phyloP scores from a whole-genome alignment of 345 rosid genomes.

The Eutrema heterophyllum region DNA sequence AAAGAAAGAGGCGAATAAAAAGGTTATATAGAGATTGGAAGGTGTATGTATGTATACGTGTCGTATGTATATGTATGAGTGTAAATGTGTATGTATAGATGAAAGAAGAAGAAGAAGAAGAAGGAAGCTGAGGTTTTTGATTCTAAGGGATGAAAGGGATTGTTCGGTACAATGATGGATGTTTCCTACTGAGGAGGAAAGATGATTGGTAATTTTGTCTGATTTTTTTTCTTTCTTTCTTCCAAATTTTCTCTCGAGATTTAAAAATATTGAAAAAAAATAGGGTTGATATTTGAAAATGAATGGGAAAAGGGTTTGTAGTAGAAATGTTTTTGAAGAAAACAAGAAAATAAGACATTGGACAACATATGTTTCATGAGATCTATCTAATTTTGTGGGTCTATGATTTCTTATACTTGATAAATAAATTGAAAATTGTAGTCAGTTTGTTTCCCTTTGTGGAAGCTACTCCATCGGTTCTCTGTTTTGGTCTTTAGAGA shows the following conservation, averaged over 20 bases:
- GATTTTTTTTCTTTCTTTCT: neutral
- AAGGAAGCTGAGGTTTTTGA: constrained; percentile 11
- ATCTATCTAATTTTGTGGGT: constrained; percentile 1
- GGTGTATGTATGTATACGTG: neutral
- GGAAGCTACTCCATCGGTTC: constrained; percentile 17
- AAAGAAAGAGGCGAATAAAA: constrained; percentile 9
- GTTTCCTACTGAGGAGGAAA: constrained; percentile 88
- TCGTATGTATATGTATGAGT: neutral
- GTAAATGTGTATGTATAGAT: neutral
- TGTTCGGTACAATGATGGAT: constrained; percentile 95
- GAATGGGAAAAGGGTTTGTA: neutral
- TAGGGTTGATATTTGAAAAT: neutral
- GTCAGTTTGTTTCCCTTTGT: constrained; percentile 3
- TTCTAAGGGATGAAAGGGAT: constrained; percentile 47
- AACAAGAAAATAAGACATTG: neutral
- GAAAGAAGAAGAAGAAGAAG: constrained; percentile 34
- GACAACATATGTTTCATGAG: constrained; percentile 15
- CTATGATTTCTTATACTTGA: neutral
- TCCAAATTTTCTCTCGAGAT: neutral
- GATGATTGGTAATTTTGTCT: constrained; percentile 66
- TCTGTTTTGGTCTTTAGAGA: neutral
- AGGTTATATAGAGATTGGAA: constrained; percentile 20
- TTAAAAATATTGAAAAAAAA: too few relatives aligned
- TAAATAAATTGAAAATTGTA: neutral
- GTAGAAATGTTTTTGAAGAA: neutral